These are phyloP conservation scores for Torulaspora globosa DNA, from an alignment of 1,139 yeast species.

Conservation along the genomic window DNA sequence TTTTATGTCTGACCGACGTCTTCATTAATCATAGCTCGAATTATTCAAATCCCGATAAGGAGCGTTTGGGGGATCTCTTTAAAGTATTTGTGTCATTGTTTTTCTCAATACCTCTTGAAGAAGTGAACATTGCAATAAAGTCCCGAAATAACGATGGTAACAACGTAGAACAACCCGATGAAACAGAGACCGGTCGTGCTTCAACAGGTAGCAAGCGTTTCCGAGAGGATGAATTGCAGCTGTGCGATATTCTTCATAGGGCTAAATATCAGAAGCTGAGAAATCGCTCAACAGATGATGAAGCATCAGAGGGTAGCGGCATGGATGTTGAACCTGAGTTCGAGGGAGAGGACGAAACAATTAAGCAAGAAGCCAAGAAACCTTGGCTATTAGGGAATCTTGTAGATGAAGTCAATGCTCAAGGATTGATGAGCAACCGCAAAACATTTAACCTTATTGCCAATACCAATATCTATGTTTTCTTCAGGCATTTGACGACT, in stretches of 20 bases:
- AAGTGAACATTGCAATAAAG: slow-evolving; percentile 38
- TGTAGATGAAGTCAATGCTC: slow-evolving; percentile 44
- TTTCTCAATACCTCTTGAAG: slow-evolving; percentile 29
- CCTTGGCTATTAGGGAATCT: slow-evolving; percentile 59
- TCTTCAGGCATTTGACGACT: slow-evolving; percentile 80
- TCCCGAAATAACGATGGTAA: slow-evolving; percentile 12
- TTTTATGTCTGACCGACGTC: slow-evolving; percentile 62
- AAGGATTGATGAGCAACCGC: slow-evolving; percentile 35
- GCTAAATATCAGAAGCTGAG: slow-evolving; percentile 49
- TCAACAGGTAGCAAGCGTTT: slow-evolving; percentile 41
- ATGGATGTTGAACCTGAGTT: slow-evolving; percentile 25
- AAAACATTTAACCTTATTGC: slow-evolving; percentile 72
- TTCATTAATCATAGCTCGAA: slow-evolving; percentile 66
- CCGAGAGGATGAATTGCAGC: slow-evolving; percentile 58
- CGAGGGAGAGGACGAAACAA: slow-evolving; percentile 36
- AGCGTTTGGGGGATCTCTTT: slow-evolving; percentile 67
- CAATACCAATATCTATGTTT: slow-evolving; percentile 86
- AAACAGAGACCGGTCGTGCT: slow-evolving; percentile 6
- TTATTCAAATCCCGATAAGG: slow-evolving; percentile 79
- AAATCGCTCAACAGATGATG: slow-evolving; percentile 28
- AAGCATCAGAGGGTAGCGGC: slow-evolving; percentile 25
- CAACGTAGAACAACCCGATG: slow-evolving; percentile 6
- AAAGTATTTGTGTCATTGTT: slow-evolving; percentile 49
- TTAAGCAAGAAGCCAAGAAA: slow-evolving; percentile 44
- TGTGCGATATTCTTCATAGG: slow-evolving; percentile 69